Base-by-base conservation (phyloP, 495 filamentous ascomycete genomes). In the Jackrogersella minutella region DNA sequence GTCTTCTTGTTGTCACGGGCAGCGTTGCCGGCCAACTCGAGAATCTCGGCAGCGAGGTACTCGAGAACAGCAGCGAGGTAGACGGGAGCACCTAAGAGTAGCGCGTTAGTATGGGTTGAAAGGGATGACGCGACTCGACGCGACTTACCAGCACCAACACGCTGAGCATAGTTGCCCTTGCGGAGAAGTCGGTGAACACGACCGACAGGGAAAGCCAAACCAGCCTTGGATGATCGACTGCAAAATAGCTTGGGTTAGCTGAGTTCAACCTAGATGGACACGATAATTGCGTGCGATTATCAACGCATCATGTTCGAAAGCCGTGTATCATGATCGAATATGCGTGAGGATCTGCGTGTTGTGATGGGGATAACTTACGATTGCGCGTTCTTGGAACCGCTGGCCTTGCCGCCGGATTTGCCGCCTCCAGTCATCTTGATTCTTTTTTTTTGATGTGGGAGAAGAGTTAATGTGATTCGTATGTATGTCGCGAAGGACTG, bases 1-100 rank as follows among this genome's bases (percentile, higher is more conserved):
- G 94, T 99, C 89, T 97, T 98, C 92, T 99, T 99, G 90, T 98
- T 98, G 82, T 99, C 95, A 77, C 95, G 94, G 60, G 95, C 95
- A 69, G 95, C 95, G 78, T 99, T 99, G 74, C 95, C 95, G 78
- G 95, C 95, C 82, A 99, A 85, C 83, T 99, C 95, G 77, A 99
- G 93, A 63, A 99, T 97, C 82, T 99, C 95, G 64, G 95, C 95
- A 64, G 95, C 94, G 58, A 99, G 91, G 75, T 99, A 99, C 85
- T 99, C 95, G 36, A 99, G 93, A 34, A 99, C 95, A 54, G 95
- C 95, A 68, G 95, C 95, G 69, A 99, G 90, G 77, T 99, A 99
- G 76, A 99, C 95, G 68, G 95, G 95, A 71, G 95, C 95, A 87
- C 93, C 71, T 73, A 7, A 19, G n/a, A 26, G 39, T 39, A 31